Percentiles rank a stretch among this genome's conserved stretches.
phyloP scores from a whole-genome alignment of 2,329 filamentous ascomycete genomes.

The Stenocarpella maydis region DNA sequence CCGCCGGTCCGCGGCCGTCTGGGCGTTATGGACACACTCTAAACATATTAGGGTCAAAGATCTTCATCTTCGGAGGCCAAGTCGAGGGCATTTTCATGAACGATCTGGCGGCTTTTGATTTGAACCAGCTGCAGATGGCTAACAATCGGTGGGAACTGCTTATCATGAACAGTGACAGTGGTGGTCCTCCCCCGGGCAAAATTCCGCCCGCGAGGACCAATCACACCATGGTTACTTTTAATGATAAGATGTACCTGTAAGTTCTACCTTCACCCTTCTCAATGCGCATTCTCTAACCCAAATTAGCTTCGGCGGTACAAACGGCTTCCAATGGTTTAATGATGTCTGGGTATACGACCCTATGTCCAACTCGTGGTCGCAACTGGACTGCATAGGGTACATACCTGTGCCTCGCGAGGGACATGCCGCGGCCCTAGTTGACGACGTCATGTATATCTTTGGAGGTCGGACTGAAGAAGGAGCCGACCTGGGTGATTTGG shows the following conservation, averaged over 20 bases:
- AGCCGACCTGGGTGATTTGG: constrained; percentile 88
- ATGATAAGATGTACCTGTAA: constrained; percentile 93
- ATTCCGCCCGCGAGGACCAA: constrained; percentile 92
- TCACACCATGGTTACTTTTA: constrained; percentile 89
- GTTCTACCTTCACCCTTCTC: constrained; percentile 45
- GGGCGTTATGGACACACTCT: constrained; percentile 96
- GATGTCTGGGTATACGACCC: constrained; percentile 98
- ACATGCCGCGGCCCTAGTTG: constrained; percentile 90
- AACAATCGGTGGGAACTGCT: constrained; percentile 95
- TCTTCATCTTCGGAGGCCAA: constrained; percentile 97
- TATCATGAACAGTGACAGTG: constrained; percentile 75
- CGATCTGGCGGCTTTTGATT: constrained; percentile 91
- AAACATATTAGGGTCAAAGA: constrained; percentile 95
- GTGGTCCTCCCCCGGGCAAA: constrained; percentile 66
- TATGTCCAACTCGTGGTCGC: constrained; percentile 80
- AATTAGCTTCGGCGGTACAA: constrained; percentile 91
- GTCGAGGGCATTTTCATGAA: constrained; percentile 99
- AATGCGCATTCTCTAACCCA: constrained; percentile 31
- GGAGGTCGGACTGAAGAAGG: constrained; percentile 95
- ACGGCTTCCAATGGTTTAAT: constrained; percentile 97
- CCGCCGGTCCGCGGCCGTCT: constrained; percentile 83
- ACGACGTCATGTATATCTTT: constrained; percentile 99
- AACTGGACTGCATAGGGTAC: constrained; percentile 96
- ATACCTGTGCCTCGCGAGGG: constrained; percentile 94
- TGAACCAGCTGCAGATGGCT: constrained; percentile 92